Percentiles rank a stretch among this genome's conserved stretches.
These are phyloP conservation scores for Trypanosoma conorhini DNA, from an alignment of 208 protist genomes.

Conservation along the genomic window DNA sequence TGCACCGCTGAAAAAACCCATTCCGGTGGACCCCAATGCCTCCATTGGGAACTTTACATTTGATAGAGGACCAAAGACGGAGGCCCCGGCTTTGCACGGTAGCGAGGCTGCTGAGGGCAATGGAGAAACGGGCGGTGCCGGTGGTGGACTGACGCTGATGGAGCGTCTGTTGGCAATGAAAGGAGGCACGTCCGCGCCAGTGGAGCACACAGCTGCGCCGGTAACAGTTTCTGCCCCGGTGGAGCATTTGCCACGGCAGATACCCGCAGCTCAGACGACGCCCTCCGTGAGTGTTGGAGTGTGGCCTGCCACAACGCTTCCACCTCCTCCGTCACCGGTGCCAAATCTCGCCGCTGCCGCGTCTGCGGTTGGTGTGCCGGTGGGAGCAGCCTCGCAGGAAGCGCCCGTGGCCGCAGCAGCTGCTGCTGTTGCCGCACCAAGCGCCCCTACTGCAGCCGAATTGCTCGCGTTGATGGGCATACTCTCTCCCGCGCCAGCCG, in stretches of 20 bases:
- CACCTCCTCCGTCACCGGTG: background rate
- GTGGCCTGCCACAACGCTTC: background rate
- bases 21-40: conserved; percentile 9
- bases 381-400: conserved; percentile 2
- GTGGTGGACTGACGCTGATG: conserved; percentile 43
- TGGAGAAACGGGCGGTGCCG: conserved; percentile 1
- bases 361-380: background rate
- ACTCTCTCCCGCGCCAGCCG: conserved; percentile 12
- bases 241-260: background rate
- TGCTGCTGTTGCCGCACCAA: background rate
- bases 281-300: background rate
- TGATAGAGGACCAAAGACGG: conserved; percentile 1
- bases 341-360: background rate
- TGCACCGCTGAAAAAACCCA: background rate
- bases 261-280: background rate
- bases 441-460: conserved; percentile 48
- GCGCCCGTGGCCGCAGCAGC: background rate
- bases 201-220: background rate
- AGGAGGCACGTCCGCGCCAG: conserved; percentile 4
- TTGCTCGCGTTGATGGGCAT: conserved; percentile 63
- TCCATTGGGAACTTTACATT: conserved; percentile 34
- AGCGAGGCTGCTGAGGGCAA: conserved; percentile 9
- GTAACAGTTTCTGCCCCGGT: background rate
- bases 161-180: conserved; percentile 74
- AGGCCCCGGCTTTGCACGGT: background rate